phyloP scores from a whole-genome alignment of 768 basidiomycete species.

The Lentinus tigrinus region DNA sequence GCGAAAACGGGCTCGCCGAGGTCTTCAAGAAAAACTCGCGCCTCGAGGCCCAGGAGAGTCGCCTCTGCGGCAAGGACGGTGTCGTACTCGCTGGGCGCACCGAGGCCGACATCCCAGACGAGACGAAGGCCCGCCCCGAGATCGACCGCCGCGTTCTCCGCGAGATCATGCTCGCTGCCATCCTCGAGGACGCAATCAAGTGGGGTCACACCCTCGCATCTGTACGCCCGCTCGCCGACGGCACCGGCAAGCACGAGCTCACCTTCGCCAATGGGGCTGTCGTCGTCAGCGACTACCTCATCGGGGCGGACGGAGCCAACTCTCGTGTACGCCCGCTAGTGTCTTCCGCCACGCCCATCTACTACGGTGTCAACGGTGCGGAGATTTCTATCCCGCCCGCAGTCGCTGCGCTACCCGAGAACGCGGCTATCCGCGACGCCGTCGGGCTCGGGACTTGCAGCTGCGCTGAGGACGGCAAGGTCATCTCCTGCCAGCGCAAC shows the following conservation, averaged over 20 bases:
- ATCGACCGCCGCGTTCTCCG: not conserved
- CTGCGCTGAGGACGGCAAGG: slow-evolving; percentile 26
- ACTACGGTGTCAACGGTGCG: slow-evolving; percentile 30
- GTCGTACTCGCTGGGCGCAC: not conserved
- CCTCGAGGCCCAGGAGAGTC: not conserved
- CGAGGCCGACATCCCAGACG: not conserved
- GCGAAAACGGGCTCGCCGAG: not conserved
- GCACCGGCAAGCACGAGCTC: not conserved
- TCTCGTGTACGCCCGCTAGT: slow-evolving; percentile 36
- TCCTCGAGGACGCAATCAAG: not conserved
- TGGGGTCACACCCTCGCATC: not conserved
- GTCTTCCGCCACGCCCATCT: slow-evolving; percentile 30
- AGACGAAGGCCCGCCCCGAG: not conserved
- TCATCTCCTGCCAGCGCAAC: slow-evolving; percentile 34
- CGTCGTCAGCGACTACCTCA: slow-evolving; percentile 20
- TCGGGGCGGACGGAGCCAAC: slow-evolving; percentile 43
- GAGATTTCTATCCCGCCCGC: slow-evolving; percentile 23
- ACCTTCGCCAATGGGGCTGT: not conserved
- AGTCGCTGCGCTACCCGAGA: not conserved
- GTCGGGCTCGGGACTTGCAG: slow-evolving; percentile 30
- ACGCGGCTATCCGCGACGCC: not conserved
- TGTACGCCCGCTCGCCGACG: not conserved
- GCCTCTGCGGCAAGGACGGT: not conserved
- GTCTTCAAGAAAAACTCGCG: not conserved
- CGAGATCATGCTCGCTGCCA: not conserved